phyloP scores from a whole-genome alignment of 2,329 filamentous ascomycete genomes.

The Stagonosporopsis cucurbitacearum region DNA sequence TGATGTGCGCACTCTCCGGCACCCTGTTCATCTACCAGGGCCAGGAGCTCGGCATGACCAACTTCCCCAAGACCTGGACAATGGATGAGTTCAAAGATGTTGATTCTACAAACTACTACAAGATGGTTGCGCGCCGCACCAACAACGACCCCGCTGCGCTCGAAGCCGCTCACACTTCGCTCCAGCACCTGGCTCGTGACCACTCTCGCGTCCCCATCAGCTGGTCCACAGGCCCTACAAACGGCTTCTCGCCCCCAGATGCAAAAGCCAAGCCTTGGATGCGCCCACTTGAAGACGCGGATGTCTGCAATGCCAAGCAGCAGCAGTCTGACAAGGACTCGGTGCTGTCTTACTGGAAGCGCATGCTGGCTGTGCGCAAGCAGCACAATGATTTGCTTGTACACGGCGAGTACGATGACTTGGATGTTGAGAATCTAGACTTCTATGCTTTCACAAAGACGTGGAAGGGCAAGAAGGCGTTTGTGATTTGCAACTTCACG shows the following conservation, averaged over 20 bases:
- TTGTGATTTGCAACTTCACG: conserved; percentile 47
- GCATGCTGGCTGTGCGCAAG: conserved; percentile 62
- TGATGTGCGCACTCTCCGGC: conserved; percentile 57
- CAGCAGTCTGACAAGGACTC: conserved; percentile 55
- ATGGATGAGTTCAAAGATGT: conserved; percentile 59
- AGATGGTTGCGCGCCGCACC: conserved; percentile 40
- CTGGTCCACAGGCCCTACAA: conserved; percentile 64
- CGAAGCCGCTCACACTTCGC: conserved; percentile 56
- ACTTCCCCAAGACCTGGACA: conserved; percentile 53
- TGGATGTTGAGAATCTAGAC: conserved; percentile 59
- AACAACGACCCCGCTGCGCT: conserved; percentile 47
- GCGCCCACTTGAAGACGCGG: conserved; percentile 63
- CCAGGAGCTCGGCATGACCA: conserved; percentile 60
- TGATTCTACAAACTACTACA: conserved; percentile 62
- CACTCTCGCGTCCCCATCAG: conserved; percentile 73
- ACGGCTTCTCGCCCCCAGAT: conserved; percentile 63
- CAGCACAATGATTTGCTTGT: conserved; percentile 65
- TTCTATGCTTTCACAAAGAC: conserved; percentile 61
- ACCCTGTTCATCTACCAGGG: conserved; percentile 60
- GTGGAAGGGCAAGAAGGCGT: conserved; percentile 37
- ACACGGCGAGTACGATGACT: conserved; percentile 64
- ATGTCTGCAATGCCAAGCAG: conserved; percentile 62
- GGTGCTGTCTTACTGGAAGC: conserved; percentile 68
- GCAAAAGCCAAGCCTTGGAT: conserved; percentile 63
- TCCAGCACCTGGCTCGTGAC: conserved; percentile 68